Evolutionary conservation across 805 yeast genomes (phyloP), one percentile per base, ranked within the genome.

Genomic region (Kuraishia borneana): DNA sequence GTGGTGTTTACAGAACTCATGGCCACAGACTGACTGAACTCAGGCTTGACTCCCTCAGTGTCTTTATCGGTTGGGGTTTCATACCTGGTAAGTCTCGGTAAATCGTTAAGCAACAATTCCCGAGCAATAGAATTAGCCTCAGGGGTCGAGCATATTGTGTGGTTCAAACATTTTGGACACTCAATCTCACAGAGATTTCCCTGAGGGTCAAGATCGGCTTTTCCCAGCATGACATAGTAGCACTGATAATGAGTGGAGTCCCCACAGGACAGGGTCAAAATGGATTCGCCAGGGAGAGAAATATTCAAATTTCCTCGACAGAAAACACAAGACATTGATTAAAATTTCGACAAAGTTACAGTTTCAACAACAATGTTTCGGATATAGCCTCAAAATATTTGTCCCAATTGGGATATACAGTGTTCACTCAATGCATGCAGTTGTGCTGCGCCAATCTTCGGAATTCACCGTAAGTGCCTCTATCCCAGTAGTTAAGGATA

Each of bases 201-300:
- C 7, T 25, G 16, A 6, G 8, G 16, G 12, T 8, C 12, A 16
- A 25, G 28, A 16, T 25, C 28, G 6, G 8, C 16, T 16, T 12
- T 12, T 8, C 29, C 33, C 7, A 39, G 17, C 33, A 29, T 18
- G 31, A 34, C 26, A 14, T 26, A 16, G n/a, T 32, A 33, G 29
- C 42, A 40, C 7, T 40, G 34, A 10, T 27, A 23, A 23, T 40
- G 42, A 18, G 35, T 31, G 17, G 25, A 23, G 22, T 40, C 39
- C 2, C 23, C 33, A 32, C 43, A 40, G 10, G 37, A 26, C 14
- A 40, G 31, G 2, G 21, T 27, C 8, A 40, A 17, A 2, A 37
- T 36, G 4, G 37, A 36, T 32, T 40, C 43, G 19, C 36, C 38
- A 21, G 22, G 17, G 18, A 40, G 36, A 5, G 20, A 12, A 10